Evolutionary conservation across 768 basidiomycete species (phyloP), one percentile per base, ranked within the genome.

Genomic region (Scleroderma citrinum): DNA sequence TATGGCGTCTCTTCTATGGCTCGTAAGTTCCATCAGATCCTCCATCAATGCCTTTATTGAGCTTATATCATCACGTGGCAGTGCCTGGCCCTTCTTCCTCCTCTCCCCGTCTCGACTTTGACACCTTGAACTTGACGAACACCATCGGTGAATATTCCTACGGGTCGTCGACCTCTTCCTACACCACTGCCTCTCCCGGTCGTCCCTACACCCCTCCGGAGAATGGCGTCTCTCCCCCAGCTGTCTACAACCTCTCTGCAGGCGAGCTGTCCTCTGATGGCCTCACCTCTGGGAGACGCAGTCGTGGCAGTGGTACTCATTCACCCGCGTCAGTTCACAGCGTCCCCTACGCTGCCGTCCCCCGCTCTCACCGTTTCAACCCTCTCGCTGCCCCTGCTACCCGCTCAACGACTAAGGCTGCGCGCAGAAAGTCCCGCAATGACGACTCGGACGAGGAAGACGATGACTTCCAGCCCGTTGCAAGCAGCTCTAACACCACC

Each of bases 261-360:
- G 83, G 82, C 52, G 87, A 88, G 64, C 67, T 83, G 47, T 84
- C 83, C 12, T 86, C 85, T n/a, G 87, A 88, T 60, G 77, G 82
- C 53, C 70, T 79, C 46, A 68, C 76, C 56, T 82, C 85, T 50
- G 79, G 76, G 59, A 71, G 81, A 46, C 78, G 78, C 60, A 84
- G 83, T 64, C 85, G 87, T 52, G 83, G 83, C 63, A 83, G 82
- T 60, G 81, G 80, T 51, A 80, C 81, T 34, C 71, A 71, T 51
- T 76, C 75, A 26, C 76, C 78, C 21, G 68, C 73, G 0, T 66
- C 76, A 54, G 72, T 71, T 2, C 71, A 74, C 53, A 69, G 66
- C 29, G 70, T 77, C 31, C 69, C 82, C 31, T 78, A 76, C 61
- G 76, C 86, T 23, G 73, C 81, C 29, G 78, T 86, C 36, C 85